Base-by-base conservation (phyloP, 106 monocot genomes). In the Agapanthus africanus region DNA sequence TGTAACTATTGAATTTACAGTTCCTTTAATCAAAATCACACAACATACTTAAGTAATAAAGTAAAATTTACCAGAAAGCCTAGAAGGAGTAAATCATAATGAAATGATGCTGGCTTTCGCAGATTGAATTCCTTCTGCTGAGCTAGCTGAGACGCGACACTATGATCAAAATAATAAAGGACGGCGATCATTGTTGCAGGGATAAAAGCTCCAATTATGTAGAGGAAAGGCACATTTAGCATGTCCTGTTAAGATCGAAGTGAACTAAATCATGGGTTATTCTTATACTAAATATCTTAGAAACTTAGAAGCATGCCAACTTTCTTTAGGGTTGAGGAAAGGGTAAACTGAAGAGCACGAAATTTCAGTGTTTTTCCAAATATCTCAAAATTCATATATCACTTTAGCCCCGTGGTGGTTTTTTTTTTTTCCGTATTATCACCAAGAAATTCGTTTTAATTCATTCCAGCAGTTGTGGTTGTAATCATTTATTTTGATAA, bases 111-210 rank as follows among this genome's bases (percentile, higher is more conserved):
- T 2, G 91, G 91, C 56, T 91, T 91, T 60, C 91, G 77, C 72
- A 91, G 75, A 79, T 91, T 91, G 67, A 91, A 91, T 64, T 91
- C 91, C 71, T 84, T 82, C 52, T 91, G 91, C 70, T 91, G 91
- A 72, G 91, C 79, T 40, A 91, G 77, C 54, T 91, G 91, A 69
- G 91, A 87, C 52, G 91, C 91, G 40, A 91, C 91, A 61, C 91
- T 91, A 57, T 91, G 91, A 74, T 91, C 91, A 57, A 91, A 91
- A 38, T 87, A 87, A 54, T 91, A 91, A 1, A 91, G 84, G 32
- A 91, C 91, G 27, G 91, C 87, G 47, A 91, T 85, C 91, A 91
- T 91, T 49, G 91, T 91, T 6, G 91, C 91, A 31, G 91, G 91
- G 68, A 91, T 82, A 59, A 91, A 87, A 76, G 91, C 91, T 51